These are phyloP conservation scores for Brettanomyces nanus DNA, from an alignment of 805 yeast genomes.

Conservation along the genomic window DNA sequence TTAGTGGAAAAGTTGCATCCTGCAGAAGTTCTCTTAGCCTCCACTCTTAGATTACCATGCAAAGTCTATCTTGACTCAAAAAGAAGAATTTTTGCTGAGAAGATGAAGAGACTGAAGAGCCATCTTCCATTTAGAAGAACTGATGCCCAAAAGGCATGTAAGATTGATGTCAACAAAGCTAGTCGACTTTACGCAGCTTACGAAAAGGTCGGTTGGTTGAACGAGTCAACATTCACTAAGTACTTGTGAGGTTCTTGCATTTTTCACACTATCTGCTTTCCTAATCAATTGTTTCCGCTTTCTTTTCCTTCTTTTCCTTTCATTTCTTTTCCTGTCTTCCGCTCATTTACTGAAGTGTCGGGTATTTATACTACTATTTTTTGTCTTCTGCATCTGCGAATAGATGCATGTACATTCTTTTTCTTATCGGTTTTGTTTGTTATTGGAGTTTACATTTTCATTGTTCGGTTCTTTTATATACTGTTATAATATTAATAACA, in stretches of 20 bases:
- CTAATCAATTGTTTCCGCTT: too few species aligned
- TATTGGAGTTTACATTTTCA: background rate
- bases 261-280: too few species aligned
- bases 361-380: too few species aligned
- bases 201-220: constrained; percentile 87
- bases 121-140: constrained; percentile 87
- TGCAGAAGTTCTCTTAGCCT: constrained; percentile 80
- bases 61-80: constrained; percentile 73
- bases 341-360: background rate
- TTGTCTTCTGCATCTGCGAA: too few species aligned
- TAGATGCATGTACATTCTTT: too few species aligned
- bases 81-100: constrained; percentile 81
- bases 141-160: constrained; percentile 96
- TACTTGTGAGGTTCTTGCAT: constrained; percentile 29
- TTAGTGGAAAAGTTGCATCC: constrained; percentile 71
- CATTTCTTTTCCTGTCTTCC: background rate
- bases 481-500: too few species aligned
- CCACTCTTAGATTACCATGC: constrained; percentile 82
- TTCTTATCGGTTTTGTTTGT: constrained; percentile 1
- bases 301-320: too few species aligned
- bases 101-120: constrained; percentile 63
- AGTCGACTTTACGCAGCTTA: constrained; percentile 84
- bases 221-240: constrained; percentile 59
- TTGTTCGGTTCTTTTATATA: too few species aligned
- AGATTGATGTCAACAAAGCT: constrained; percentile 95